Conservation (phyloP, 495 filamentous ascomycete species). For the Xylaria palmicola region DNA sequence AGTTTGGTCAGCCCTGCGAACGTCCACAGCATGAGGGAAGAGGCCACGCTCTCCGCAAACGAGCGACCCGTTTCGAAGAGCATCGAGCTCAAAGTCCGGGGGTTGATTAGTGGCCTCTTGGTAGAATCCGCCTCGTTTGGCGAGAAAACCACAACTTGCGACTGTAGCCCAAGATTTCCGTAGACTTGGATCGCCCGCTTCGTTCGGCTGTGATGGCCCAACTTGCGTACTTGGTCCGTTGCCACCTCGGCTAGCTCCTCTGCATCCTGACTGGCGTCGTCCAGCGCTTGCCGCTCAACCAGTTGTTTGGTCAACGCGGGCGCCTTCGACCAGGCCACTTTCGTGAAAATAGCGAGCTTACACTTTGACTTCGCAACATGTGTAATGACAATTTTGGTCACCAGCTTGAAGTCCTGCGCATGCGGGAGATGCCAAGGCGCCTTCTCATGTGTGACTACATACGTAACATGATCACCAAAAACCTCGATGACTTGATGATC, state of each 20-base stretch:
- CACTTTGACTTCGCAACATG: constrained; percentile 88
- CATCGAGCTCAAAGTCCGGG: constrained; percentile 66
- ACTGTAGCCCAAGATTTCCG: constrained; percentile 77
- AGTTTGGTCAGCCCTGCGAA: constrained; percentile 60
- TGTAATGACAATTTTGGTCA: constrained; percentile 91
- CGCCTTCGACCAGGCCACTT: constrained; percentile 77
- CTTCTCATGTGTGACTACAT: constrained; percentile 85
- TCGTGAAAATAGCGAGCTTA: constrained; percentile 84
- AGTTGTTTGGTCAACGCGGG: constrained; percentile 66
- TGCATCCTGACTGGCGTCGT: constrained; percentile 78
- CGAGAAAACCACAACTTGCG: constrained; percentile 62
- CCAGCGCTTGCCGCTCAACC: constrained; percentile 76
- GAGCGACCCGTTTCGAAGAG: constrained; percentile 66
- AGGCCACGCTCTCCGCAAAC: constrained; percentile 66
- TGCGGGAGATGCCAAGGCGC: constrained; percentile 90
- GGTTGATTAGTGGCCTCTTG: constrained; percentile 59
- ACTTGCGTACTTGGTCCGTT: constrained; percentile 79
- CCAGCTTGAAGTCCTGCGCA: constrained; percentile 72
- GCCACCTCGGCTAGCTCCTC: constrained; percentile 82
- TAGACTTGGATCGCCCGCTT: constrained; percentile 91
- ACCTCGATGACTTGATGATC: constrained; percentile 91
- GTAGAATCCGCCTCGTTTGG: constrained; percentile 37
- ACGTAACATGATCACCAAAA: constrained; percentile 91
- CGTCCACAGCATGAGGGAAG: constrained; percentile 71
- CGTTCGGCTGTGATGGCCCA: constrained; percentile 78